These are phyloP conservation scores for Hymenochaete sp. DNA, from an alignment of 1,284 basidiomycete species.

Conservation along the genomic window DNA sequence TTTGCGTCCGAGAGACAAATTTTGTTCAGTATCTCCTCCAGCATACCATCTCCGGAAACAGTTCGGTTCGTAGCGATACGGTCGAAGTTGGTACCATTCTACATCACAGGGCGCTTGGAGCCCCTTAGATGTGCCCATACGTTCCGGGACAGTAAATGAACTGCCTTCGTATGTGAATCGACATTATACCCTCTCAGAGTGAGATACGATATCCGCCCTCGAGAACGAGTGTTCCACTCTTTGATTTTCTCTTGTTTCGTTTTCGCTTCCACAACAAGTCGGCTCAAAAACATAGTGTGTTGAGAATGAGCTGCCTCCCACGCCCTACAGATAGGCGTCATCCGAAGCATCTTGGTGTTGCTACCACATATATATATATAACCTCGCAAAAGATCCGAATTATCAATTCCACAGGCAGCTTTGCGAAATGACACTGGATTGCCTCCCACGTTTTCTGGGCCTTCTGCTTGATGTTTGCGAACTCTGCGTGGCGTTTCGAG, in stretches of 20 bases:
- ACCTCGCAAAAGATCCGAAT: neutral
- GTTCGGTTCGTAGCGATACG: too few relatives aligned
- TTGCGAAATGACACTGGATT: neutral
- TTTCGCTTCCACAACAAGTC: neutral
- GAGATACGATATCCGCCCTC: neutral
- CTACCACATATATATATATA: neutral
- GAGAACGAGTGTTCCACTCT: conserved; percentile 5
- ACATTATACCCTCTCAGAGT: too few relatives aligned
- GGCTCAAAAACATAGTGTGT: conserved; percentile 2
- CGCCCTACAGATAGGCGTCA: neutral
- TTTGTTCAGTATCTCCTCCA: too few relatives aligned
- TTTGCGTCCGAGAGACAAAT: too few relatives aligned
- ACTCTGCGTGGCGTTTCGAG: conserved; percentile 12
- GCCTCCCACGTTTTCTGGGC: neutral
- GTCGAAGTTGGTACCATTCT: too few relatives aligned
- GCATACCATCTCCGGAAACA: too few relatives aligned
- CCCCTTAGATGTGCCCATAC: too few relatives aligned
- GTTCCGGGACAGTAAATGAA: too few relatives aligned
- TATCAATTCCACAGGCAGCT: neutral
- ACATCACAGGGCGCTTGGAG: too few relatives aligned
- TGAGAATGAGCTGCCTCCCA: neutral
- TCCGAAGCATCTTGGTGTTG: neutral
- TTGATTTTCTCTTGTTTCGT: conserved; percentile 4
- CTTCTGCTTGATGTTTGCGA: neutral
- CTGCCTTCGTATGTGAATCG: too few relatives aligned